A percentile compares a stretch with the other conserved stretches of the same genome.
Evolutionary conservation across 331 rosid species (phyloP).

Genomic region (Arachis monticola): DNA sequence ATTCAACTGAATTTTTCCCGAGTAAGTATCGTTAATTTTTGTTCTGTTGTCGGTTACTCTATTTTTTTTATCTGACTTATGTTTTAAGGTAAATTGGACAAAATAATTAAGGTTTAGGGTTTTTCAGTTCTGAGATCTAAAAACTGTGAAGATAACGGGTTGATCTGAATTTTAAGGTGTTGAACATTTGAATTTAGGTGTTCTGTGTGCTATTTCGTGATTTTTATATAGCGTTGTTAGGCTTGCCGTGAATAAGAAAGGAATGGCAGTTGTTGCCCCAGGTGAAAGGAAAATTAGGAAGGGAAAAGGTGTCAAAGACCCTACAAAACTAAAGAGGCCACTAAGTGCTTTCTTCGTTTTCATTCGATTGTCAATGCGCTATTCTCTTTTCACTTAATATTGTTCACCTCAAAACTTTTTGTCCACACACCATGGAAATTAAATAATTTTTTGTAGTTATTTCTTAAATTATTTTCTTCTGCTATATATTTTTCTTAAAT

Average conservation of each 20-base stretch:
- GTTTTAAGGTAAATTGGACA: neutral
- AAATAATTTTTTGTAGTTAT: neutral
- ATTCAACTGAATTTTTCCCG: slow-evolving; percentile 63
- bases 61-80: neutral
- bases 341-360: slow-evolving; percentile 92
- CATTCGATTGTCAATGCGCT: slow-evolving; percentile 23
- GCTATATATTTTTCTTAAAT: too few relatives aligned
- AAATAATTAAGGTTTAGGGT: neutral
- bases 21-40: slow-evolving; percentile 45
- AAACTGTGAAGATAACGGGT: neutral
- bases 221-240: slow-evolving; percentile 37
- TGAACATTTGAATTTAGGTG: neutral
- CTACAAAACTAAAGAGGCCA: slow-evolving; percentile 92
- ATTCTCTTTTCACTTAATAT: slow-evolving; percentile 30
- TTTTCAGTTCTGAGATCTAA: slow-evolving; percentile 49
- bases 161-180: neutral
- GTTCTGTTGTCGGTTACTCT: neutral
- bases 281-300: slow-evolving; percentile 44
- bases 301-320: slow-evolving; percentile 80
- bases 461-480: too few relatives aligned
- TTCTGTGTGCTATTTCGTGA: neutral
- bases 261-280: slow-evolving; percentile 42
- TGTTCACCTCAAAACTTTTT: slow-evolving; percentile 15
- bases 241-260: slow-evolving; percentile 79
- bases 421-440: neutral